Conservation (phyloP, 2,329 filamentous ascomycete species). For the Xylaria sp. region DNA sequence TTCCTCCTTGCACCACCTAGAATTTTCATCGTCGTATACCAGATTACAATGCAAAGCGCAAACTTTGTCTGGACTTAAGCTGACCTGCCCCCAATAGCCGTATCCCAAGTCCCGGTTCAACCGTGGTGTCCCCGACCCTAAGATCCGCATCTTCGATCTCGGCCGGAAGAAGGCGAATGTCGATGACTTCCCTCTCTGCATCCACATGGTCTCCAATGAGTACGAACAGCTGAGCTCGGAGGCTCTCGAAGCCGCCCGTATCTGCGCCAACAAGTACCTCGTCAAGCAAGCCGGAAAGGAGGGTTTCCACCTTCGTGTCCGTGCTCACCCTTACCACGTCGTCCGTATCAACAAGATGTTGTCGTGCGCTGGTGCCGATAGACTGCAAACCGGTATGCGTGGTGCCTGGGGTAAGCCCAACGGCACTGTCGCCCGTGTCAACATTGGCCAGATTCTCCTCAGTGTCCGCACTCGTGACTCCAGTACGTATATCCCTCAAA, state of each 20-base stretch:
- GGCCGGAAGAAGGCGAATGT: constrained; percentile 98
- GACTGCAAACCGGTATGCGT: constrained; percentile 99
- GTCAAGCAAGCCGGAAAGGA: constrained; percentile 79
- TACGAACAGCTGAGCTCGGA: constrained; percentile 99
- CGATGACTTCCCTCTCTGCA: constrained; percentile 99
- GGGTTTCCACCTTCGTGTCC: constrained; percentile 78
- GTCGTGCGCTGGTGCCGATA: constrained; percentile 99
- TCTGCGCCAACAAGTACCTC: constrained; percentile 99
- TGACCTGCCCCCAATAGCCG: constrained; percentile 77
- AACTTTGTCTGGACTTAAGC: constrained; percentile 33
- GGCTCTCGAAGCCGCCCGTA: constrained; percentile 99
- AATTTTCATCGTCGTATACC: background rate
- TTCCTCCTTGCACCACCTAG: too few species aligned
- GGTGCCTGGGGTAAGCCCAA: constrained; percentile 99
- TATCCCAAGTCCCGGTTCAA: constrained; percentile 99
- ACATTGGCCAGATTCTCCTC: constrained; percentile 99
- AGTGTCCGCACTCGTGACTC: constrained; percentile 96
- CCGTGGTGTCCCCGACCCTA: constrained; percentile 91
- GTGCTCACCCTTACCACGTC: constrained; percentile 99
- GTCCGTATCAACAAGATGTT: constrained; percentile 99
- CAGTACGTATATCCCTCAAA: constrained; percentile 64
- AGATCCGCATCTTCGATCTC: constrained; percentile 98
- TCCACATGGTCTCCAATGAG: constrained; percentile 99
- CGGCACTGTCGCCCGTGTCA: constrained; percentile 98
- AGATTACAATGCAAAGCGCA: background rate